Conservation (phyloP, 2,329 filamentous ascomycete species). For the Cucurbitaria berberidis region DNA sequence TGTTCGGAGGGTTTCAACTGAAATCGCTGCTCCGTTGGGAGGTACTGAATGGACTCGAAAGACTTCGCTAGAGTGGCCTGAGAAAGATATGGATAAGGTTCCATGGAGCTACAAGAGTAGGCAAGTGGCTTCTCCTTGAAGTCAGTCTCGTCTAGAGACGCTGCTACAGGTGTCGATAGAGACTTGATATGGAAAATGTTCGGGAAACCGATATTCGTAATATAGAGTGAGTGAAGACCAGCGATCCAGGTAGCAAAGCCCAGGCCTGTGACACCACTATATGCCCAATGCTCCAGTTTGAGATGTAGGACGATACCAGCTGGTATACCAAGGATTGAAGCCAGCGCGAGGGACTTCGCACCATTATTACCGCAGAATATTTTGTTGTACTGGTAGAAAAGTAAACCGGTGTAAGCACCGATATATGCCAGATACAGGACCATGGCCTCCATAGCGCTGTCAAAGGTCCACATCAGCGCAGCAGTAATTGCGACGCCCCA, state of each 20-base stretch:
- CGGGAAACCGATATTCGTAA: constrained; percentile 43
- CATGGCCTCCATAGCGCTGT: constrained; percentile 48
- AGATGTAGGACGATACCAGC: constrained; percentile 54
- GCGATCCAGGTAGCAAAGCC: constrained; percentile 58
- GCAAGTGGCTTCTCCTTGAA: constrained; percentile 10
- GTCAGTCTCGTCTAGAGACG: background rate
- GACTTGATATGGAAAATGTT: constrained; percentile 28
- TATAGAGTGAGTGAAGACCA: constrained; percentile 54
- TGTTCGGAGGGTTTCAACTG: constrained; percentile 3
- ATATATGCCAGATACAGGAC: constrained; percentile 58
- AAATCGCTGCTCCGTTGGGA: constrained; percentile 1
- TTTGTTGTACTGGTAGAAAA: constrained; percentile 56
- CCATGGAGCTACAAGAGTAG: constrained; percentile 42
- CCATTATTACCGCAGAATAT: constrained; percentile 58
- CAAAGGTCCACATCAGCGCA: constrained; percentile 58
- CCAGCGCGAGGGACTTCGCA: constrained; percentile 54
- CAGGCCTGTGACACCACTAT: constrained; percentile 55
- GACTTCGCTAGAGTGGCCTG: constrained; percentile 4
- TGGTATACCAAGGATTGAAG: constrained; percentile 54
- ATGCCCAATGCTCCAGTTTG: constrained; percentile 48
- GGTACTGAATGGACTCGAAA: constrained; percentile 1
- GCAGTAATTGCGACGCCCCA: constrained; percentile 58
- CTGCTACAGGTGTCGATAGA: background rate
- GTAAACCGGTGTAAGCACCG: constrained; percentile 58
- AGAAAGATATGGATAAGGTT: constrained; percentile 45